A percentile compares a stretch with the other conserved stretches of the same genome.
phyloP scores from a whole-genome alignment of 2,329 filamentous ascomycete genomes.

The Colletotrichum tropicale region DNA sequence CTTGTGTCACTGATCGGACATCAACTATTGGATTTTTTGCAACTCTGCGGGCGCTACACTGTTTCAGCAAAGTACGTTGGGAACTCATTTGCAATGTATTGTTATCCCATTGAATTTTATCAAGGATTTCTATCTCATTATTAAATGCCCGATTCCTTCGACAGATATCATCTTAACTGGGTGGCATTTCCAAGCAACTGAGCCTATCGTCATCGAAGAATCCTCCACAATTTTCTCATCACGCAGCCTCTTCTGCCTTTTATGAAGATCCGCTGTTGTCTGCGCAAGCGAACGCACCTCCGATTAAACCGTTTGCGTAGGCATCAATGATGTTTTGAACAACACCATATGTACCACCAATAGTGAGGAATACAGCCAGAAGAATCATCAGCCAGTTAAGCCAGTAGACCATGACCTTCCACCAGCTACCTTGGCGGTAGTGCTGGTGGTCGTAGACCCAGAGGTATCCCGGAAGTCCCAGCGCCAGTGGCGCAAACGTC shows the following conservation, averaged over 20 bases:
- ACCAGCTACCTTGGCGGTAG: slow-evolving; percentile 30
- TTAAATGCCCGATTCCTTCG: background rate
- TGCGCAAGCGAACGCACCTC: slow-evolving; percentile 50
- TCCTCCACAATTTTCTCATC: background rate
- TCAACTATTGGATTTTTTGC: background rate
- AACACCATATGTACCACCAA: slow-evolving; percentile 48
- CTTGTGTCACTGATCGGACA: background rate
- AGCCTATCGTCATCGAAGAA: background rate
- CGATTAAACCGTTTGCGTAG: slow-evolving; percentile 50
- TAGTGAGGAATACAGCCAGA: slow-evolving; percentile 39
- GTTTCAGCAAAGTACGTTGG: background rate
- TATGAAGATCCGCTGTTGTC: slow-evolving; percentile 44
- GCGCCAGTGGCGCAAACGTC: slow-evolving; percentile 38
- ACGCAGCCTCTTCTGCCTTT: too few relatives aligned
- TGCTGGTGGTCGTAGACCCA: slow-evolving; percentile 39
- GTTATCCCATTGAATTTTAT: background rate
- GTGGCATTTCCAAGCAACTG: background rate
- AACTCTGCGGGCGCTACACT: background rate
- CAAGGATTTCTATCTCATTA: background rate
- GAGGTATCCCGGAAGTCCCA: slow-evolving; percentile 37
- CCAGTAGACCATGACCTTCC: slow-evolving; percentile 31
- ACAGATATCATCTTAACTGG: background rate
- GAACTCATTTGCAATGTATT: background rate
- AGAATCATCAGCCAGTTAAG: slow-evolving; percentile 38
- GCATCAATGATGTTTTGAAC: slow-evolving; percentile 56